Base-by-base conservation (phyloP, 1,284 basidiomycete genomes). In the Coriolopsis trogii region DNA sequence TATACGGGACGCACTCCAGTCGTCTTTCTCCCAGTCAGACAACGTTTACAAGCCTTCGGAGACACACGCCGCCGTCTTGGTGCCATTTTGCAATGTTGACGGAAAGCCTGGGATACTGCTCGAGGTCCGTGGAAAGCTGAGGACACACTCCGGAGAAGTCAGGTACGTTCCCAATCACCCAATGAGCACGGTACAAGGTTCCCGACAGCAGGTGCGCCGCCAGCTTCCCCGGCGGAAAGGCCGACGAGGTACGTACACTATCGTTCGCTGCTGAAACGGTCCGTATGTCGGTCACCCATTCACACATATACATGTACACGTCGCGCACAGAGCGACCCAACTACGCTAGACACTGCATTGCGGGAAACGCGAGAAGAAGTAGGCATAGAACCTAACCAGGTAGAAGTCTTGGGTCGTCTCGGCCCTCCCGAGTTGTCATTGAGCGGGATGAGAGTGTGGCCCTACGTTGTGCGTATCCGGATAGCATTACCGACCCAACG, bases 201-300 rank as follows among this genome's bases (percentile, higher is more conserved):
- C 33, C 29, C 29, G 41, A 43, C 29, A 43, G 34, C 31, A 16
- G 15, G 28, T 29, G 26, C 24, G 18, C 31, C 23, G 31, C n/a
- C 62, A 91, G 89, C 73, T 91, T 90, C 70, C 88, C 89, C 29
- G 89, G 90, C n/a, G 89, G 90, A 10, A 75, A 76, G 52, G 76
- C 85, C 29, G 89, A 91, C 64, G 68, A 81, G 55, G 83, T 84
- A 59, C 41, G 74, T 71, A 24, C 25, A 12, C 10, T n/a, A 4
- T 42, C 38, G 25, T 21, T 24, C 23, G 21, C 31, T n/a, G 40
- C 31, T 12, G 30, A 12, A 16, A 16, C 30, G 1, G 20, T 29
- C 23, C 29, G 31, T 42, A 37, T 31, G 39, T 33, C 8, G 30
- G 25, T 36, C 42, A 21, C 18, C 15, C 24, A 3, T 10, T 31